Base-by-base conservation (phyloP, 768 basidiomycete genomes). In the Rhizopogon roseolus region DNA sequence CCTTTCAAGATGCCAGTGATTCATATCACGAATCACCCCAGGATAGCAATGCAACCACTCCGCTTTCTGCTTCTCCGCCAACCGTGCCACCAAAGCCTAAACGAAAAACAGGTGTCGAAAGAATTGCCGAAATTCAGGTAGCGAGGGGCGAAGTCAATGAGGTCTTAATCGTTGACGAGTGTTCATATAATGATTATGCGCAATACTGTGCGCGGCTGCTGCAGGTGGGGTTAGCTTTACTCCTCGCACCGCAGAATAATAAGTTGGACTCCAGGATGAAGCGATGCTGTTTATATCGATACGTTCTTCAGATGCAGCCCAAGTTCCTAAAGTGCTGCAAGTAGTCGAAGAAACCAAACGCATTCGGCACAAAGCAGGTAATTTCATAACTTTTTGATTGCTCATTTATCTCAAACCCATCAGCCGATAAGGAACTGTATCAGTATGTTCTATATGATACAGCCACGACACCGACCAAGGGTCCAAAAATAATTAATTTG, bases 331-430 rank as follows among this genome's bases (percentile, higher is more conserved):
- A 61, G 90, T 92, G 1, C 73, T 93, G 34, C 82, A 84, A 52
- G 84, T 92, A 4, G 90, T 90, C 0, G 88, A 92, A 60, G 81
- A 90, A 63, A 83, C 82, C 0, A 93, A 88, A 63, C 80, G 90
- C n/a, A 73, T 85, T 50, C 76, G 86, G 39, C 73, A 92, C 61
- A 91, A 88, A 74, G 79, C 84, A 43, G 87, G 88, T 85, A 53
- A 28, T 76, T 59, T 22, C 27, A 17, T 44, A 42, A 5, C 29
- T 17, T 38, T 28, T 25, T 36, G 25, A 54, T 17, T 28, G 16
- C 22, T 45, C 17, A n/a, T 28, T 44, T 48, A 22, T 17, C 44
- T 41, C 54, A 77, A 77, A 79, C 11, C 54, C 75, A 8, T 72
- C 68, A 53, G 84, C 84, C 6, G 80, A 83, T 11, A 69, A 81